Evolutionary conservation across 108 stramenopile species (phyloP), one percentile per base, ranked within the genome.

Genomic region (Skeletonema potamos): DNA sequence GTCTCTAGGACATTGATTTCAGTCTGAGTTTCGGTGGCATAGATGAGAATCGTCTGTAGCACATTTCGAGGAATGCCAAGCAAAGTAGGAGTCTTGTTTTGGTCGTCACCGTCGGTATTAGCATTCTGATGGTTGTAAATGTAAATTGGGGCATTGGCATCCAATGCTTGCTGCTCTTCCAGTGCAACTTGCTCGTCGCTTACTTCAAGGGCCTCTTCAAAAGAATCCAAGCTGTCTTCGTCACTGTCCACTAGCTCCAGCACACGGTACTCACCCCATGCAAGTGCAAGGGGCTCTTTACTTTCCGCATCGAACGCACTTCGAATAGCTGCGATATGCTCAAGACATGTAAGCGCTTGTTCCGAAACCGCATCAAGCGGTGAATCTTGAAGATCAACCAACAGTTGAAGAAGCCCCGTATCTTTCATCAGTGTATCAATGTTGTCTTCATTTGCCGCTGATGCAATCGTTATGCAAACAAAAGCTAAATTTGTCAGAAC

Each of bases 41-140:
- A 59, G 5, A 36, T 59, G 58, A 59, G 33, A 59, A 59, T 59
- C 1, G 29, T 59, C 8, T 59, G 33, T 18, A 59, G 58, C 29
- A 59, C 29, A 6, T 11, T 7, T 32, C 5, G n/a, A 17, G 58
- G 58, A 32, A 59, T 32, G 8, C 58, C 58, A 59, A 59, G 58
- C 1, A 59, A 15, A 11, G 55, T 18, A 17, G 58, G 58, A 36
- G 17, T 36, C 28, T 32, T 20, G 29, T 6, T 18, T 30, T 4
- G 12, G 1, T 26, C 27, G 0, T 28, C 55, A 1, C 3, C 55
- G 18, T 54, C 20, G 20, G 18, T 7, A 54, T 22, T 22, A 22
- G 22, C n/a, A n/a, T n/a, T n/a, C n/a, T n/a, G n/a, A n/a, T n/a
- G 55, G 2, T 7, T 27, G 55, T 26, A 26, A 18, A 28, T 1